These are phyloP conservation scores for Tricholoma flavovirens DNA, from an alignment of 768 basidiomycete species.

Conservation along the genomic window DNA sequence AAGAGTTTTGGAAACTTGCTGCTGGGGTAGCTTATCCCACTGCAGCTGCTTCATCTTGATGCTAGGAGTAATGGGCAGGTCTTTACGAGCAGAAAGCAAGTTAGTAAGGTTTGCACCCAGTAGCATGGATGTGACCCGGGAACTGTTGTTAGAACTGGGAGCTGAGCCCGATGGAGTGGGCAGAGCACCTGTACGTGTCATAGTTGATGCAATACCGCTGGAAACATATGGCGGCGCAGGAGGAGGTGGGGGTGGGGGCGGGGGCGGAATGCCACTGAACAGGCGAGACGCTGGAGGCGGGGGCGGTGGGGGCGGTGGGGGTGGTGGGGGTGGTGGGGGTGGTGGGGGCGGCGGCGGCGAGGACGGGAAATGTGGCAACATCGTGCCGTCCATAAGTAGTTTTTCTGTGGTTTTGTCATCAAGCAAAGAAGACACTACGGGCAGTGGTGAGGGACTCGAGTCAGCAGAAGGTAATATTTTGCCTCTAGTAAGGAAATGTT, in stretches of 20 bases:
- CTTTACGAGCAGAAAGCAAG: conserved; percentile 67
- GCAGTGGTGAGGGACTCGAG: conserved; percentile 27
- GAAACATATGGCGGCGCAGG: conserved; percentile 9
- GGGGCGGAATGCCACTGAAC: conserved; percentile 19
- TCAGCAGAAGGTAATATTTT: conserved; percentile 34
- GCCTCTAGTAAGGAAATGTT: conserved; percentile 49
- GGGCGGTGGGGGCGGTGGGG: conserved; percentile 28
- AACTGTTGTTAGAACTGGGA: conserved; percentile 35
- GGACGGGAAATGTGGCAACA: conserved; percentile 24
- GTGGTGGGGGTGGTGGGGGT: conserved; percentile 14
- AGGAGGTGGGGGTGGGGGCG: conserved; percentile 31
- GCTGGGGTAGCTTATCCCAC: conserved; percentile 96
- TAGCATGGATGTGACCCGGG: conserved; percentile 52
- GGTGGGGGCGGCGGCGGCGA: conserved; percentile 18
- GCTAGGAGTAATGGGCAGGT: conserved; percentile 75
- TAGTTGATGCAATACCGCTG: conserved; percentile 18
- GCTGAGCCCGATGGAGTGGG: conserved; percentile 25
- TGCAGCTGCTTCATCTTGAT: conserved; percentile 97
- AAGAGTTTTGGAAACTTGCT: conserved; percentile 77
- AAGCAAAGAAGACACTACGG: conserved; percentile 30
- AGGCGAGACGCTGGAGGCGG: conserved; percentile 29
- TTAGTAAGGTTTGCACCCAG: conserved; percentile 53
- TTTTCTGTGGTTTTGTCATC: conserved; percentile 27
- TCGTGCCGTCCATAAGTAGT: conserved; percentile 2
- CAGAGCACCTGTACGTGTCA: conserved; percentile 24